A percentile compares a stretch with the other conserved stretches of the same genome.
phyloP scores from a whole-genome alignment of 176 grass and related monocot species.

The Carex myosuroides region DNA sequence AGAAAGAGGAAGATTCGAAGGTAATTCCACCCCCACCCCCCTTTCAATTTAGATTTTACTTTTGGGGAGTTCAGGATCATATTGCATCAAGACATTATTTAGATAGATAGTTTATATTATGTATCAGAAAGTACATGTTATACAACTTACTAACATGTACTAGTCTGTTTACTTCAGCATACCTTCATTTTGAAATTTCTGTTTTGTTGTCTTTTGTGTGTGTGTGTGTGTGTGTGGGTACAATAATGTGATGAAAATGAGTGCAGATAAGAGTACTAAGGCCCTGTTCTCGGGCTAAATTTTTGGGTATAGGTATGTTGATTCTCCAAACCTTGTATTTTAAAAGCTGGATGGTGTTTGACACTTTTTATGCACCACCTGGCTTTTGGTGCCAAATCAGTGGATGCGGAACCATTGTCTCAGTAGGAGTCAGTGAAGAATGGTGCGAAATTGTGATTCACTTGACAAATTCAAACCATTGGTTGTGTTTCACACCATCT shows the following conservation, averaged over 20 bases:
- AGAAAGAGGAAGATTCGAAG: conserved; percentile 14
- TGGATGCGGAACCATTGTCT: neutral
- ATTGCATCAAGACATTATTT: neutral
- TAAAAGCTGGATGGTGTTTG: neutral
- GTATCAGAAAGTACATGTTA: neutral
- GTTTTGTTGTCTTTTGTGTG: too few species aligned
- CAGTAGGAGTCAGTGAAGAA: neutral
- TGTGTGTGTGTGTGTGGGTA: neutral
- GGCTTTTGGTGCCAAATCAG: neutral
- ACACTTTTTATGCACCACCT: neutral
- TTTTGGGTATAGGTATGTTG: neutral
- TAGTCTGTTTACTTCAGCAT: neutral
- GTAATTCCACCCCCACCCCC: neutral
- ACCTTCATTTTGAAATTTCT: neutral
- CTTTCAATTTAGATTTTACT: neutral
- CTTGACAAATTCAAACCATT: too few species aligned
- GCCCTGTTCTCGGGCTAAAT: neutral
- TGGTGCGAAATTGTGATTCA: neutral
- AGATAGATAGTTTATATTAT: neutral
- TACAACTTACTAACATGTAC: neutral
- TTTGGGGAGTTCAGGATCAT: neutral
- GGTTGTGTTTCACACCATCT: too few species aligned
- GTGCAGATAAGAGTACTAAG: neutral
- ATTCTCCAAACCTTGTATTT: neutral
- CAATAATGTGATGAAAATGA: neutral